Base-by-base conservation (phyloP, 495 filamentous ascomycete genomes). In the Penicillium lividum region DNA sequence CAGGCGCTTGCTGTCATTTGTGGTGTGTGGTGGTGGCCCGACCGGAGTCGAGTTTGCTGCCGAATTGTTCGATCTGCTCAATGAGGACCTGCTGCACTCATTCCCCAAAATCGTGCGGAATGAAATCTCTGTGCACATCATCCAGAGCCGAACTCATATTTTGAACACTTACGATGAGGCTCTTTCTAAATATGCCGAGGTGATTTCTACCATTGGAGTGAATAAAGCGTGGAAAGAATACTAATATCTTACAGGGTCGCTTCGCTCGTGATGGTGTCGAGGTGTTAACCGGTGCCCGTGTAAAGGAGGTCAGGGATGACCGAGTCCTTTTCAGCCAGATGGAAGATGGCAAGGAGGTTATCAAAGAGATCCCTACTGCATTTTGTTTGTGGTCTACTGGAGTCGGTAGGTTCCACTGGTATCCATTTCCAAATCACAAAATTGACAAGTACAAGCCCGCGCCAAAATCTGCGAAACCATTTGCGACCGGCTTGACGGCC, bases 351-450 rank as follows among this genome's bases (percentile, higher is more conserved):
- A 82, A 87, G 51, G 76, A 84, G 3, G 64, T 97, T 36, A 87
- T 86, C 25, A 99, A 98, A 70, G 93, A 98, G 57, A 86, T 99
- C 4, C 95, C 95, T 0, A 95, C 91, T 80, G 93, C 89, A 48
- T 96, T 99, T 75, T 98, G 94, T 65, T 80, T 99, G 6, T 99
- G 95, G 95, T 98, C 94, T 0, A 99, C 95, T 1, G 95, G 95
- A 55, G 93, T 99, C 42, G 69, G 79, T 82, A 68, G 67, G 78
- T 73, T 22, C 15, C 15, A 9, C 31, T 6, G 2, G 13, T 18
- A 3, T 10, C 34, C 48, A 4, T 57, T 31, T 48, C 27, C 30
- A 18, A n/a, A 11, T 44, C 3, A 31, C 10, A 40, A 16, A 18
- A 44, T 31, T 36, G 8, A 52, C 42, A 64, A 48, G 5, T 13